A percentile compares a stretch with the other conserved stretches of the same genome.
These are phyloP conservation scores for Lasiodiplodia sp. DNA, from an alignment of 2,329 filamentous ascomycete genomes.

Conservation along the genomic window DNA sequence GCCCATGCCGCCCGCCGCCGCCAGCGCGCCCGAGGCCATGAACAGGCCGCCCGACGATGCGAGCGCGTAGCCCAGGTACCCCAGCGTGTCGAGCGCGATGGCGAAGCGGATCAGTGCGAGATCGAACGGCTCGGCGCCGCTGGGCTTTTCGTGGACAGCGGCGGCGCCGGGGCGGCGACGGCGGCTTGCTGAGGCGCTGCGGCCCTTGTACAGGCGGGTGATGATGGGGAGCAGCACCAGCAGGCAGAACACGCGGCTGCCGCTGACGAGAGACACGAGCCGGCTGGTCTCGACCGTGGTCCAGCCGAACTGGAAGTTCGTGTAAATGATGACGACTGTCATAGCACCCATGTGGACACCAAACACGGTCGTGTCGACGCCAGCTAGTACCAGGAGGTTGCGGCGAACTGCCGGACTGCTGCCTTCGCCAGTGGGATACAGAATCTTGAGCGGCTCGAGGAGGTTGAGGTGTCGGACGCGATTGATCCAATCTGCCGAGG, in stretches of 20 bases:
- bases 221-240: constrained; percentile 77
- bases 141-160: constrained; percentile 47
- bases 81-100: constrained; percentile 77
- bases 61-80: constrained; percentile 77
- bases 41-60: constrained; percentile 70
- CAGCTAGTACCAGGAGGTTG: constrained; percentile 82
- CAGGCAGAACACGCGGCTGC: constrained; percentile 76
- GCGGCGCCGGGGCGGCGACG: not conserved
- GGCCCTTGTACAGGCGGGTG: constrained; percentile 76
- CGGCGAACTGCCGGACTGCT: constrained; percentile 68
- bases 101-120: constrained; percentile 77
- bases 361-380: constrained; percentile 82
- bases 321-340: constrained; percentile 84
- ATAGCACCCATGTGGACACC: constrained; percentile 81
- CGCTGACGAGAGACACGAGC: constrained; percentile 82
- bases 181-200: constrained; percentile 40
- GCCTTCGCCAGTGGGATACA: constrained; percentile 74
- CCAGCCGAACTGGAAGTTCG: constrained; percentile 82
- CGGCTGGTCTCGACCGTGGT: constrained; percentile 78
- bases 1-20: constrained; percentile 82
- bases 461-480: constrained; percentile 65
- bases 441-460: constrained; percentile 76
- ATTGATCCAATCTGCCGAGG: constrained; percentile 53
- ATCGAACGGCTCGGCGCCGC: constrained; percentile 80
- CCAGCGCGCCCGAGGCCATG: constrained; percentile 73